Evolutionary conservation across 1,284 basidiomycete genomes (phyloP).

Genomic region (Flammula alnicola): DNA sequence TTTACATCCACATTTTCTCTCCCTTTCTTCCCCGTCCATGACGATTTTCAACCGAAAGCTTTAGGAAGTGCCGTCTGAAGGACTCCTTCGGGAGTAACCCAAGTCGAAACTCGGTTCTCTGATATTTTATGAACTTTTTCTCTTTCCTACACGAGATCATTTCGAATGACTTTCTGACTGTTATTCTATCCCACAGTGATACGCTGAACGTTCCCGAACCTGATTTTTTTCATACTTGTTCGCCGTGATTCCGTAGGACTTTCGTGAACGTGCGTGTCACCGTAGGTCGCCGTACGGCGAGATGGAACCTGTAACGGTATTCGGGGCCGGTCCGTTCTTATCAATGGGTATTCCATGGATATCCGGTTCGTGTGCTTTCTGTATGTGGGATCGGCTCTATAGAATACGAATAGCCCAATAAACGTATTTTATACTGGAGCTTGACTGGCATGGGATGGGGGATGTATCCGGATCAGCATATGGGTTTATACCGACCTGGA

Average conservation of each 20-base stretch:
- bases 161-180: conserved; percentile 15
- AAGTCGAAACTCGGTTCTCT: conserved; percentile 68
- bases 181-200: conserved; percentile 10
- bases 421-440: conserved; percentile 9
- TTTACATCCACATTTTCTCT: not conserved
- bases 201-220: not conserved
- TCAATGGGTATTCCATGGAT: conserved; percentile 6
- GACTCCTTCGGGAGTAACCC: conserved; percentile 38
- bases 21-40: conserved; percentile 30
- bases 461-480: conserved; percentile 5
- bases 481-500: conserved; percentile 3
- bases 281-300: conserved; percentile 1
- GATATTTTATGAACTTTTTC: conserved; percentile 36
- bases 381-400: conserved; percentile 2
- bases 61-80: conserved; percentile 75
- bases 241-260: not conserved
- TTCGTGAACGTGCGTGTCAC: conserved; percentile 5
- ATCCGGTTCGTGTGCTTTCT: conserved; percentile 17
- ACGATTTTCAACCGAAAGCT: conserved; percentile 58
- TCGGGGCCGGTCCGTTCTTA: not conserved
- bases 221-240: not conserved
- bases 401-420: conserved; percentile 17
- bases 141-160: conserved; percentile 7
- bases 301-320: conserved; percentile 11
- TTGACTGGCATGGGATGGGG: conserved; percentile 3